Percentiles rank a stretch among this genome's conserved stretches.
Conservation (phyloP, 164 flowering plant species). For the Piper longum region DNA sequence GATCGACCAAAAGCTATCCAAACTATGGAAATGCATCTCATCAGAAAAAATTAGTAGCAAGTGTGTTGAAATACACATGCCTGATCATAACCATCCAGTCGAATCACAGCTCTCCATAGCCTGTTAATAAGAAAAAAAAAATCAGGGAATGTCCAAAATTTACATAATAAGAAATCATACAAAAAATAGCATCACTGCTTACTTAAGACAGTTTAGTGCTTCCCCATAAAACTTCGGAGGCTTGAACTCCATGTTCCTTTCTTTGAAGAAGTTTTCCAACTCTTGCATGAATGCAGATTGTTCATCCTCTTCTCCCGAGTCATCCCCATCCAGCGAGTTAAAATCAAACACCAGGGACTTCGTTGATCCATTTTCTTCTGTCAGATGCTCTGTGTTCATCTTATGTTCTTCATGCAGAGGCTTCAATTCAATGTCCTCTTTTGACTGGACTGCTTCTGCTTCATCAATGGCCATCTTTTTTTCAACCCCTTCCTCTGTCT, state of each 20-base stretch:
- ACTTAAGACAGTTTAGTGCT: conserved; percentile 82
- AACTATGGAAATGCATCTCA: background rate
- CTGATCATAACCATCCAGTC: conserved; percentile 89
- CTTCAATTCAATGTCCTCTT: background rate
- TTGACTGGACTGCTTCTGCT: background rate
- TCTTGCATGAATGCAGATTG: conserved; percentile 64
- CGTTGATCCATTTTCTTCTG: background rate
- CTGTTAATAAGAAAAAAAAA: conserved; percentile 17
- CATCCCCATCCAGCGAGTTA: conserved; percentile 27
- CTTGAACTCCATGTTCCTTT: conserved; percentile 71
- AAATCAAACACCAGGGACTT: background rate
- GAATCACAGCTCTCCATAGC: conserved; percentile 82
- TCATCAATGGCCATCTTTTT: background rate
- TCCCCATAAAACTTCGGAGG: conserved; percentile 89
- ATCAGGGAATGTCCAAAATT: conserved; percentile 3
- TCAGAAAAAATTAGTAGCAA: background rate
- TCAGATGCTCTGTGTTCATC: background rate
- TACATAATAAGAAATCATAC: background rate
- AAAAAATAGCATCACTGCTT: conserved; percentile 9
- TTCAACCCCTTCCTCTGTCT: background rate
- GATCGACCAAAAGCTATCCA: too few relatives aligned
- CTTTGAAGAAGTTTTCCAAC: conserved; percentile 56
- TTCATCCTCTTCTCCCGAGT: conserved; percentile 73
- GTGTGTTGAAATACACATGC: conserved; percentile 15
- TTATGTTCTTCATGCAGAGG: background rate